These are phyloP conservation scores for Psilocybe azurescens DNA, from an alignment of 768 basidiomycete species.

Conservation along the genomic window DNA sequence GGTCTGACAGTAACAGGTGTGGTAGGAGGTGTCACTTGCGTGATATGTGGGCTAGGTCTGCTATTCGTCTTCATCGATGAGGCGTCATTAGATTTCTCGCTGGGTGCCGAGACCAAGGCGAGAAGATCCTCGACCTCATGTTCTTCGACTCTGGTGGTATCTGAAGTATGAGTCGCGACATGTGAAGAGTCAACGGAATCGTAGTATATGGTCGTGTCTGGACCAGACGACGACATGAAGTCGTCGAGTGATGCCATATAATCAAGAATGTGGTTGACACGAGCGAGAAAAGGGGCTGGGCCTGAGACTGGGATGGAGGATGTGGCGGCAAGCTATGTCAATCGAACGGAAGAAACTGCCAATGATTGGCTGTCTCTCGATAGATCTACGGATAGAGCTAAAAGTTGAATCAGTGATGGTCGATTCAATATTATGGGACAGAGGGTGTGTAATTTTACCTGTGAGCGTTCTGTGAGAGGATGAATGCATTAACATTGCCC, in stretches of 20 bases:
- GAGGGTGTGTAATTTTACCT: no score
- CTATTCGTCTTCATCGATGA: not conserved
- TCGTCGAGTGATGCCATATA: not conserved
- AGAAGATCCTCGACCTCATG: not conserved
- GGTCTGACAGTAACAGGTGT: not conserved
- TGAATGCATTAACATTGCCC: no score
- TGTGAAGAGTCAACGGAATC: not conserved
- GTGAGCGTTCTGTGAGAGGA: no score
- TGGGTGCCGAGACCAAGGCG: not conserved
- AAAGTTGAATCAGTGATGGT: no score
- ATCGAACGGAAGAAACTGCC: no score
- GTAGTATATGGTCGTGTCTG: not conserved
- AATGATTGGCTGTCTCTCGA: no score
- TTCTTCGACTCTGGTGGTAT: not conserved
- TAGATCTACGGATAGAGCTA: no score
- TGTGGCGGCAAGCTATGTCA: no score
- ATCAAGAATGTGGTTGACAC: no score
- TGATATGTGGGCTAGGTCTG: not conserved
- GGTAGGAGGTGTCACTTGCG: not conserved
- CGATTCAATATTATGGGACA: no score
- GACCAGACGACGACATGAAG: not conserved
- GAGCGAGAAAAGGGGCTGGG: no score
- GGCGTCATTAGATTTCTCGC: not conserved
- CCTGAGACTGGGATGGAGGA: no score
- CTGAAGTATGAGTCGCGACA: not conserved